Percentiles rank a stretch among this genome's conserved stretches.
Conservation (phyloP, 805 yeast genomes). For the Ogataea naganishii region DNA sequence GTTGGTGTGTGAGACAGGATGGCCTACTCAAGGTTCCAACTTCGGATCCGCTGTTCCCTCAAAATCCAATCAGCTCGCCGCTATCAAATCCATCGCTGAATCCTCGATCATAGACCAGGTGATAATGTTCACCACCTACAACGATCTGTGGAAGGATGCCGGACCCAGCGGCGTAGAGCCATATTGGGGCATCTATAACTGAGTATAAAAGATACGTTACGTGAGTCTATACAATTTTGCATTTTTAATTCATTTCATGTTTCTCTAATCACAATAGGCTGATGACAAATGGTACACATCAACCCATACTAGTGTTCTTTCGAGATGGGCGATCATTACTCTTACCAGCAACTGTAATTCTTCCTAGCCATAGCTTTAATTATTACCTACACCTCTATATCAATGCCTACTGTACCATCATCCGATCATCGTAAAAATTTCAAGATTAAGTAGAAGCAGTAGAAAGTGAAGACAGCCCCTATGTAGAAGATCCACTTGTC, state of each 20-base stretch:
- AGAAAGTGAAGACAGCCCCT: conserved; percentile 53
- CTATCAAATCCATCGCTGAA: conserved; percentile 40
- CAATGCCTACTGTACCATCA: not conserved
- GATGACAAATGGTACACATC: too few species aligned
- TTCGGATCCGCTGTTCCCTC: conserved; percentile 53
- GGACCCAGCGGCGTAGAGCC: conserved; percentile 53
- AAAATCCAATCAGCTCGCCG: conserved; percentile 38
- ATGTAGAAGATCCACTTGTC: conserved; percentile 85
- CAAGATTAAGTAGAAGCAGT: conserved; percentile 59
- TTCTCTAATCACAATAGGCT: too few species aligned
- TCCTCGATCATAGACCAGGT: conserved; percentile 36
- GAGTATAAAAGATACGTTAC: too few species aligned
- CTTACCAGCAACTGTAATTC: too few species aligned
- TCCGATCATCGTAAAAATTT: conserved; percentile 46
- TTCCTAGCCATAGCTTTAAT: too few species aligned
- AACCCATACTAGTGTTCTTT: too few species aligned
- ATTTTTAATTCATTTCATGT: too few species aligned
- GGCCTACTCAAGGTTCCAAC: conserved; percentile 57
- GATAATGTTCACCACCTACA: conserved; percentile 50
- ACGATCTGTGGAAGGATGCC: conserved; percentile 55
- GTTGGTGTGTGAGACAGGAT: conserved; percentile 57
- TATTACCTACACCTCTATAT: not conserved
- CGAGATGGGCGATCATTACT: too few species aligned
- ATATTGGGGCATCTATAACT: conserved; percentile 54
- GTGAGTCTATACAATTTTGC: too few species aligned